Evolutionary conservation across 352 stramenopile species (phyloP).

Genomic region (Globisporangium camurandrum): DNA sequence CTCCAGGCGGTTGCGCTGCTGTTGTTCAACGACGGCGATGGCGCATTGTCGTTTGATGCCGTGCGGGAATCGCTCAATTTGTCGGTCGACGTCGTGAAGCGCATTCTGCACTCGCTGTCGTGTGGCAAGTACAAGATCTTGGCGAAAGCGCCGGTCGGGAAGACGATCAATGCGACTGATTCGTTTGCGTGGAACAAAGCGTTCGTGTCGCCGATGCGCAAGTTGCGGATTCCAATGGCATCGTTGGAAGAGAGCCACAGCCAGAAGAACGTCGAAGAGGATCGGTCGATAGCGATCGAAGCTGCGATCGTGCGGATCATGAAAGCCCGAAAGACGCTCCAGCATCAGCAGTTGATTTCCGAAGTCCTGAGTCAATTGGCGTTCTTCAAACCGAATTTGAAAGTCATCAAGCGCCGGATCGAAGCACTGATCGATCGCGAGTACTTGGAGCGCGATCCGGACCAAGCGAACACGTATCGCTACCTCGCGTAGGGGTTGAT

Average conservation of each 20-base stretch:
- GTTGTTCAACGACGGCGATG: constrained; percentile 90
- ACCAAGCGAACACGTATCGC: constrained; percentile 95
- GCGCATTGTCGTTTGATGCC: constrained; percentile 85
- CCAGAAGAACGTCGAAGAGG: constrained; percentile 97
- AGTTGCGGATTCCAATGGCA: constrained; percentile 98
- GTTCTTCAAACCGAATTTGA: constrained; percentile 98
- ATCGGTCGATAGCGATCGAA: constrained; percentile 97
- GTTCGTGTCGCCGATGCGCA: constrained; percentile 95
- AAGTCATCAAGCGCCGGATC: constrained; percentile 97
- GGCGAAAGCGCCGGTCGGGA: constrained; percentile 88
- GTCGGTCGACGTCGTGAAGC: constrained; percentile 94
- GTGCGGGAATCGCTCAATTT: constrained; percentile 92
- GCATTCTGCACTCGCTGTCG: constrained; percentile 96
- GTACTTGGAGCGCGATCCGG: constrained; percentile 95
- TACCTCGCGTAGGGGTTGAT: constrained; percentile 85
- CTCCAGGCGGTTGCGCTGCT: constrained; percentile 95
- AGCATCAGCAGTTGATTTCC: constrained; percentile 97
- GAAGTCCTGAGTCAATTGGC: constrained; percentile 96
- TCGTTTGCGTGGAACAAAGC: constrained; percentile 92
- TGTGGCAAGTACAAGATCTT: constrained; percentile 99
- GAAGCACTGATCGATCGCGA: constrained; percentile 97
- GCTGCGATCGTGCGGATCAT: constrained; percentile 99
- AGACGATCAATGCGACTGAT: constrained; percentile 94
- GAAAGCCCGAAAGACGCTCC: constrained; percentile 97
- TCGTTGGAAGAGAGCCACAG: constrained; percentile 97